Base-by-base conservation (phyloP, 768 basidiomycete species). In the Pseudohyphozyma bogoriensis region DNA sequence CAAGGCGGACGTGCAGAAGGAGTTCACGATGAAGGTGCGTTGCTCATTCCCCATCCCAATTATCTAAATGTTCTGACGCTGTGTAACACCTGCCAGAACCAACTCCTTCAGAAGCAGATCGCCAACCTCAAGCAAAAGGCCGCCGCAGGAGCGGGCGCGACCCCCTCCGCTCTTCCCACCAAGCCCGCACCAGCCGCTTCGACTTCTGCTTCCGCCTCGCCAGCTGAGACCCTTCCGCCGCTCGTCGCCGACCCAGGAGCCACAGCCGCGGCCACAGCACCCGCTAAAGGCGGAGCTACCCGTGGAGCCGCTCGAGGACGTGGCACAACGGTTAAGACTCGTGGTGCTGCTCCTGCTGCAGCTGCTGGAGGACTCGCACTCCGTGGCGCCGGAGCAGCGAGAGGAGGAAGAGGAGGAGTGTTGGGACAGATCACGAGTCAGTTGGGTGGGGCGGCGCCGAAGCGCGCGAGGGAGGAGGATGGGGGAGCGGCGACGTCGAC, bases 311-410 rank as follows among this genome's bases (percentile, higher is more conserved):
- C 67, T 20, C 68, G 70, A 0, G 28, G 59, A 3, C 70, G 68
- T 11, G 67, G 67, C 13, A 71, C 67, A 40, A 75, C 76, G 31
- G 75, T 73, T 29, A 72, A 71, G 50, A 73, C 73, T 24, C 72
- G 59, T 10, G 69, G 61, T 4, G 60, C 62, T 10, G 65, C 64
- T 24, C 24, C 66, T 47, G 61, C 73, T 9, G 44, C 53, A 24
- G 49, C 50, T 8, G 15, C 50, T 2, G 47, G 59, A 26, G 64
- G 64, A 28, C 53, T 54, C 9, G 56, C 40, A 31, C 50, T 61
- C 2, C 35, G 55, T 6, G 60, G 54, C 10, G 56, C 55, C 9
- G 58, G 56, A 9, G 55, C 31, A 2, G n/a, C n/a, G n/a, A n/a
- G n/a, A n/a, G n/a, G n/a, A n/a, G n/a, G n/a, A n/a, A n/a, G n/a